Evolutionary conservation across 2,329 filamentous ascomycete species (phyloP), one percentile per base, ranked within the genome.

Genomic region (Thelonectria blattea): DNA sequence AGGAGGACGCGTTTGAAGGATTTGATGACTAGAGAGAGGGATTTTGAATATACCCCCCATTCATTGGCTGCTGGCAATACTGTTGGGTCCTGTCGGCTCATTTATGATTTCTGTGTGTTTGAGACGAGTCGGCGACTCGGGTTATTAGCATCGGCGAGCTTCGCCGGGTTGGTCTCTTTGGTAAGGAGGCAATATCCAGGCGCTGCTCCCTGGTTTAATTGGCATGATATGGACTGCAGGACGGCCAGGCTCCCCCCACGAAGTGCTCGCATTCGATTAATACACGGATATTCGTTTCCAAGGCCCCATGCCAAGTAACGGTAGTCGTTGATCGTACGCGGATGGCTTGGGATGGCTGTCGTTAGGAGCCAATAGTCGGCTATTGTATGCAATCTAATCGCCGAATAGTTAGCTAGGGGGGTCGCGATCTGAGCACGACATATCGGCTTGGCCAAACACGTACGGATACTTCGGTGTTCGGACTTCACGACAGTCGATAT

Each of bases 1-100:
- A 82, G 68, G 67, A 79, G 5, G 82, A 83, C 22, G 83, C 86
- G 62, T 89, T 89, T 73, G 71, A 83, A 56, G 87, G 87, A 1
- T 89, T 89, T 69, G 84, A 81, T 62, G 78, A 82, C 67, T 82
- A 72, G 66, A 65, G 51, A 58, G 46, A 56, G 22, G 22, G 22
- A 24, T 24, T 30, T 47, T 42, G 56, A 64, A 72, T 69, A 71
- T 71, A 72, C 71, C 69, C 67, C 59, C 27, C 27, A 39, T 55
- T 58, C 43, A 56, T 65, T 57, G 49, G 22, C 8, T 49, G 41
- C 42, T 27, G 18, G n/a, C 27, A 30, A 30, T 24, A 3, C 22
- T 3, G 22, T 24, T 24, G 22, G 22, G 9, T 30, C 27, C 27
- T 30, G 8, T 10, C 2, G 27, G 27, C 5, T 10, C 27, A 30